Evolutionary conservation across 2,329 filamentous ascomycete species (phyloP).

Genomic region (Scedosporium apiospermum): DNA sequence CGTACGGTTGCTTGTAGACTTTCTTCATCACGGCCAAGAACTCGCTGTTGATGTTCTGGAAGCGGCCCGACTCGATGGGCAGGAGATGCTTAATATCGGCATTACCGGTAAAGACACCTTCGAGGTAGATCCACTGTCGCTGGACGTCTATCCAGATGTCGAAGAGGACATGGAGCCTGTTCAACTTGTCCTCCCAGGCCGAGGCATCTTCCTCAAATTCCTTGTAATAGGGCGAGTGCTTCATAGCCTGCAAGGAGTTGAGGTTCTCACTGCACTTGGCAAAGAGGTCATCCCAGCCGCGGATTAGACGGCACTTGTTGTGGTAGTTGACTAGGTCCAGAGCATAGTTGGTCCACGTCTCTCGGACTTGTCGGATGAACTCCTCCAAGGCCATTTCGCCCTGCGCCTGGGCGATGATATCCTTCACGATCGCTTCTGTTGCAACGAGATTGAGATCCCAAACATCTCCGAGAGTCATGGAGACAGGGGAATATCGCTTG

Average conservation of each 20-base stretch:
- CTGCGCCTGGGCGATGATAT: constrained; percentile 91
- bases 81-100: constrained; percentile 97
- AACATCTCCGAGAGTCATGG: constrained; percentile 94
- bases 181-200: constrained; percentile 95
- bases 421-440: constrained; percentile 78
- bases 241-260: constrained; percentile 97
- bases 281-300: constrained; percentile 96
- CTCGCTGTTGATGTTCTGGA: constrained; percentile 98
- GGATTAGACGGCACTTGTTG: constrained; percentile 94
- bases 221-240: constrained; percentile 97
- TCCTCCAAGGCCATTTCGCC: constrained; percentile 98
- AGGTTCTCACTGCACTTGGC: constrained; percentile 97
- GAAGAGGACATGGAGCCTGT: constrained; percentile 92
- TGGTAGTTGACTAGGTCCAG: constrained; percentile 95
- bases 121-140: constrained; percentile 97
- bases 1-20: constrained; percentile 90
- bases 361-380: constrained; percentile 90
- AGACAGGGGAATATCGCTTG: constrained; percentile 86
- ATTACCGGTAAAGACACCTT: constrained; percentile 97
- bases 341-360: constrained; percentile 92
- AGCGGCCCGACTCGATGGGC: constrained; percentile 90
- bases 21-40: constrained; percentile 99
- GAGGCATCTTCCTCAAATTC: constrained; percentile 97
- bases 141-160: constrained; percentile 99
- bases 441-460: constrained; percentile 92